phyloP scores from a whole-genome alignment of 2,329 filamentous ascomycete genomes.

The Claviceps monticola region DNA sequence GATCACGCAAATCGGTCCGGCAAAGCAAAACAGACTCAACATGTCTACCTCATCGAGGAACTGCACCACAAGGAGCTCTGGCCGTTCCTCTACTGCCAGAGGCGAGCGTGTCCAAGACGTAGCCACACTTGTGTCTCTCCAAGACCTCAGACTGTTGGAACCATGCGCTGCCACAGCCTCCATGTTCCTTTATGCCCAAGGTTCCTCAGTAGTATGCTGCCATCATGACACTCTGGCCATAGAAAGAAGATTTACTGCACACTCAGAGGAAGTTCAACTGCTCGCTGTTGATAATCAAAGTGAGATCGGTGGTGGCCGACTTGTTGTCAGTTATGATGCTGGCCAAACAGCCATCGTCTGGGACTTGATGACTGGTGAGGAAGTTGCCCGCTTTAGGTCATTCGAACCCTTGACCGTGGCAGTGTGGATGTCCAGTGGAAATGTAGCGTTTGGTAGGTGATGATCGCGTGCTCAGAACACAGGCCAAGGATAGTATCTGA shows the following conservation, averaged over 20 bases:
- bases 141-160: constrained; percentile 51
- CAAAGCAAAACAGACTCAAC: constrained; percentile 25
- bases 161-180: constrained; percentile 84
- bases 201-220: constrained; percentile 68
- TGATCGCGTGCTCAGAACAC: neutral
- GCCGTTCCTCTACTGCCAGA: constrained; percentile 35
- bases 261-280: constrained; percentile 70
- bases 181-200: constrained; percentile 80
- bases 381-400: constrained; percentile 82
- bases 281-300: constrained; percentile 86
- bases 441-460: constrained; percentile 80
- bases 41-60: constrained; percentile 43
- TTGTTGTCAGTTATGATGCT: constrained; percentile 87
- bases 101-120: constrained; percentile 34
- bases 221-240: constrained; percentile 88
- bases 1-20: constrained; percentile 10
- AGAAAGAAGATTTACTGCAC: constrained; percentile 71
- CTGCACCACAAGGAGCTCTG: constrained; percentile 45
- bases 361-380: constrained; percentile 85
- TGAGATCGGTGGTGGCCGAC: constrained; percentile 66
- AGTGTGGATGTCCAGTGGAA: constrained; percentile 93
- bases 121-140: constrained; percentile 33
- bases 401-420: constrained; percentile 78
- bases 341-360: constrained; percentile 90
- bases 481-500: neutral